A percentile compares a stretch with the other conserved stretches of the same genome.
Conservation (phyloP, 1,139 yeast species). For the Zygoascus meyerae region DNA sequence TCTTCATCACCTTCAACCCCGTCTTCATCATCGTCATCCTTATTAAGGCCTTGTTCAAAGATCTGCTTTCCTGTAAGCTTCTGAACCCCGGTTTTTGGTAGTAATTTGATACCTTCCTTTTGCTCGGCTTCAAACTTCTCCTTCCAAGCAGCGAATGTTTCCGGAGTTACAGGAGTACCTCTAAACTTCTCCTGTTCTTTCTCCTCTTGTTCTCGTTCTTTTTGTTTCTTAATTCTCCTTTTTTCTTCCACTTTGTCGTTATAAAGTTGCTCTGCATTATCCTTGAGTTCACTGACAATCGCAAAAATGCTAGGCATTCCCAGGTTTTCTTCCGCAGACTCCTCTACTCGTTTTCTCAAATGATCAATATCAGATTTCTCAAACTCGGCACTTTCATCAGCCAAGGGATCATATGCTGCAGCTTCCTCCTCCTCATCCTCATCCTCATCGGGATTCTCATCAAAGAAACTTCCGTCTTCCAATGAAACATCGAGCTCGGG, state of each 20-base stretch:
- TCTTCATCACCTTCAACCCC: slow-evolving; percentile 8
- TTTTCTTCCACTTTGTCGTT: slow-evolving; percentile 55
- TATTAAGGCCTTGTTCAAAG: slow-evolving; percentile 82
- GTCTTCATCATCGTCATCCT: slow-evolving; percentile 48
- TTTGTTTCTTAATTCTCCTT: slow-evolving; percentile 44
- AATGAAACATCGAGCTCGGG: slow-evolving; percentile 48
- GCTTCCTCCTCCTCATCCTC: slow-evolving; percentile 33
- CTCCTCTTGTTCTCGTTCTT: slow-evolving; percentile 54
- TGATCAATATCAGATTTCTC: slow-evolving; percentile 33
- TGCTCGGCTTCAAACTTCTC: slow-evolving; percentile 48
- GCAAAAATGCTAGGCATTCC: slow-evolving; percentile 91
- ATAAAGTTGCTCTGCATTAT: slow-evolving; percentile 65
- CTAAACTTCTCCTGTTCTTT: slow-evolving; percentile 66
- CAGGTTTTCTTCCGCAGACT: slow-evolving; percentile 56
- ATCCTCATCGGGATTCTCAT: slow-evolving; percentile 38
- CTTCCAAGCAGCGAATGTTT: slow-evolving; percentile 70
- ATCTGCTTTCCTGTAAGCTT: slow-evolving; percentile 83
- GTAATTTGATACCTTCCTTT: slow-evolving; percentile 46
- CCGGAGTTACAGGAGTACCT: slow-evolving; percentile 76
- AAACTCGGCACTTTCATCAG: slow-evolving; percentile 20
- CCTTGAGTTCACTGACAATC: slow-evolving; percentile 68
- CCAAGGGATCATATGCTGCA: slow-evolving; percentile 3
- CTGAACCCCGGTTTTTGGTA: slow-evolving; percentile 38
- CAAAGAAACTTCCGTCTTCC: slow-evolving; percentile 34
- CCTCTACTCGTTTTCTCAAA: slow-evolving; percentile 43